phyloP scores from a whole-genome alignment of 768 basidiomycete species.

The Daedaleopsis nitida region DNA sequence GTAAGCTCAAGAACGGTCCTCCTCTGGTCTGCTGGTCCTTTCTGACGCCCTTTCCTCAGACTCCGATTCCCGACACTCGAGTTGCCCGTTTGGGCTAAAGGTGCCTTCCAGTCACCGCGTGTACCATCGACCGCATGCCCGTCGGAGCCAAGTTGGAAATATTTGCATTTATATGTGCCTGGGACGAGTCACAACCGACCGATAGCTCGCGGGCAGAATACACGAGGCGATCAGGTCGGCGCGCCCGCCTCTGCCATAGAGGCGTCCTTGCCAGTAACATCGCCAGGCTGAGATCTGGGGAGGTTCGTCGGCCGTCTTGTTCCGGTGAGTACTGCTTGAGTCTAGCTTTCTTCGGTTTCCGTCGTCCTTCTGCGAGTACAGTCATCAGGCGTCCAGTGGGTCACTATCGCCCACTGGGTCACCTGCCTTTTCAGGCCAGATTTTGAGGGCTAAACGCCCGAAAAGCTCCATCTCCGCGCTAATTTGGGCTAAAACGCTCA shows the following conservation, averaged over 20 bases:
- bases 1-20: background rate
- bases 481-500: too few relatives aligned
- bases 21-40: background rate
- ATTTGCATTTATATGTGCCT: background rate
- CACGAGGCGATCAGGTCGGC: background rate
- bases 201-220: background rate
- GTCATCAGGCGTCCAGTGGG: too few relatives aligned
- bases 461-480: too few relatives aligned
- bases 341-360: constrained; percentile 8
- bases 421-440: too few relatives aligned
- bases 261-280: background rate
- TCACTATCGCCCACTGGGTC: too few relatives aligned
- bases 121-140: constrained; percentile 11
- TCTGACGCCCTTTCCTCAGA: background rate
- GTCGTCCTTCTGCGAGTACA: constrained; percentile 3
- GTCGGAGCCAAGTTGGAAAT: background rate
- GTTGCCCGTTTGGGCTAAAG: constrained; percentile 7
- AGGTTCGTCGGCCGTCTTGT: constrained; percentile 1
- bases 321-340: background rate
- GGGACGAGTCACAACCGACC: constrained; percentile 1
- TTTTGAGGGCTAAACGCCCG: too few relatives aligned
- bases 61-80: constrained; percentile 16
- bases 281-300: constrained; percentile 1
- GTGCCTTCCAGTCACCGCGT: constrained; percentile 16
- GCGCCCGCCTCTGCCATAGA: background rate